These are phyloP conservation scores for Geotrichum candidum DNA, from an alignment of 1,139 yeast species.

Conservation along the genomic window DNA sequence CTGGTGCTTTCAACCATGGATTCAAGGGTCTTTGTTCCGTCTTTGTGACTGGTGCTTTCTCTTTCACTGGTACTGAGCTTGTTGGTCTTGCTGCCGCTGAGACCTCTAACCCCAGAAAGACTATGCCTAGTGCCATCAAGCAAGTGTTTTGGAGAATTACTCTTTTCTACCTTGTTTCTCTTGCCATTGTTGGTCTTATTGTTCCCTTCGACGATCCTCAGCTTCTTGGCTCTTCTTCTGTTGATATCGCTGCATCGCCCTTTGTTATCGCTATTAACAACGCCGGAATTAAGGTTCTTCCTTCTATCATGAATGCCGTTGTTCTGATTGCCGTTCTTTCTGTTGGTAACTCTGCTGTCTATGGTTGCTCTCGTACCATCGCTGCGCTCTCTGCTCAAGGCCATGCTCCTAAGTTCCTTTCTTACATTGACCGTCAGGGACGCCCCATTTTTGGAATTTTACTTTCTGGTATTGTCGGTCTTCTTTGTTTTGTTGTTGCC, in stretches of 20 bases:
- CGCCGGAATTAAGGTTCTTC: conserved; percentile 56
- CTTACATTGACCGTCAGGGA: conserved; percentile 67
- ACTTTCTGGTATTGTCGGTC: conserved; percentile 53
- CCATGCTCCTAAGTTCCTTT: conserved; percentile 65
- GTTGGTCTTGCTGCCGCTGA: conserved; percentile 82
- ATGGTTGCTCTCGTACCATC: conserved; percentile 74
- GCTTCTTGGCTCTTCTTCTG: conserved; percentile 42
- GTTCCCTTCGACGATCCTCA: conserved; percentile 56
- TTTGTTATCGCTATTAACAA: conserved; percentile 61
- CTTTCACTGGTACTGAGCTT: conserved; percentile 77
- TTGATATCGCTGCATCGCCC: conserved; percentile 61
- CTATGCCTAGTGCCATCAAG: conserved; percentile 60
- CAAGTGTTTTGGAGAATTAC: conserved; percentile 68
- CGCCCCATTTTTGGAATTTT: conserved; percentile 67
- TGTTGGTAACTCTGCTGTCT: conserved; percentile 71
- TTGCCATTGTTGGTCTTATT: conserved; percentile 54
- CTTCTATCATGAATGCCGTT: conserved; percentile 67
- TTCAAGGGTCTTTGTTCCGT: conserved; percentile 77
- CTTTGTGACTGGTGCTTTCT: conserved; percentile 78
- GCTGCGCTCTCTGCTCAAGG: conserved; percentile 79
- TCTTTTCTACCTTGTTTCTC: conserved; percentile 57
- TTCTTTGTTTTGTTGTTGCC: conserved; percentile 61
- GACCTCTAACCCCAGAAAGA: conserved; percentile 61
- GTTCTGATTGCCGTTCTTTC: conserved; percentile 65
- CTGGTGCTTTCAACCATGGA: conserved; percentile 59